A percentile compares a stretch with the other conserved stretches of the same genome.
phyloP scores from a whole-genome alignment of 192 early-diverging fungal species.

The Gryganskiella cystojenkinii region DNA sequence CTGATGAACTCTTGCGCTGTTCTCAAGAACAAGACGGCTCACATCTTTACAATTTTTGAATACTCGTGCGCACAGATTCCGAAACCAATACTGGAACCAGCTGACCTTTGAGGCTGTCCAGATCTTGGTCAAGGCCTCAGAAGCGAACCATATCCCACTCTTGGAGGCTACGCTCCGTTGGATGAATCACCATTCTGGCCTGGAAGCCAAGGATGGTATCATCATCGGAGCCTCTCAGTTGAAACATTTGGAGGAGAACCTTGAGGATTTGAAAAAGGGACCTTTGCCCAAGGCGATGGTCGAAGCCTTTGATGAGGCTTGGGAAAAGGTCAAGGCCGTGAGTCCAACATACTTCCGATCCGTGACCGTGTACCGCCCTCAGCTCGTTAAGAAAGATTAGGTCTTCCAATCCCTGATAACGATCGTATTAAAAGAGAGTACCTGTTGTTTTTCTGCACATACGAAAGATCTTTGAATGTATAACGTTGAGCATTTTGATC shows the following conservation, averaged over 20 bases:
- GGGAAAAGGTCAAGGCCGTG: conserved; percentile 51
- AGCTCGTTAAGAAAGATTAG: no score
- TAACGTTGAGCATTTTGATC: no score
- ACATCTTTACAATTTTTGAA: no score
- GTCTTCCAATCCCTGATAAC: no score
- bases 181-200: conserved; percentile 15
- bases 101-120: conserved; percentile 61
- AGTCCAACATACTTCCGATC: conserved; percentile 27
- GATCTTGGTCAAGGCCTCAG: conserved; percentile 29
- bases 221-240: not conserved
- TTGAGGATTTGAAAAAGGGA: conserved; percentile 56
- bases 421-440: no score
- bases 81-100: conserved; percentile 49
- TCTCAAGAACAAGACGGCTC: no score
- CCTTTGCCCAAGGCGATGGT: conserved; percentile 60
- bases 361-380: no score
- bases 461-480: no score
- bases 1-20: no score
- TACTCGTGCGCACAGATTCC: not conserved
- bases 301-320: conserved; percentile 62
- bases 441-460: no score
- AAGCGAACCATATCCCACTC: conserved; percentile 14
- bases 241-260: conserved; percentile 44
- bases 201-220: conserved; percentile 11
- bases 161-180: conserved; percentile 11